These are phyloP conservation scores for Castanea crenata DNA, from an alignment of 306 rosid species.

Conservation along the genomic window DNA sequence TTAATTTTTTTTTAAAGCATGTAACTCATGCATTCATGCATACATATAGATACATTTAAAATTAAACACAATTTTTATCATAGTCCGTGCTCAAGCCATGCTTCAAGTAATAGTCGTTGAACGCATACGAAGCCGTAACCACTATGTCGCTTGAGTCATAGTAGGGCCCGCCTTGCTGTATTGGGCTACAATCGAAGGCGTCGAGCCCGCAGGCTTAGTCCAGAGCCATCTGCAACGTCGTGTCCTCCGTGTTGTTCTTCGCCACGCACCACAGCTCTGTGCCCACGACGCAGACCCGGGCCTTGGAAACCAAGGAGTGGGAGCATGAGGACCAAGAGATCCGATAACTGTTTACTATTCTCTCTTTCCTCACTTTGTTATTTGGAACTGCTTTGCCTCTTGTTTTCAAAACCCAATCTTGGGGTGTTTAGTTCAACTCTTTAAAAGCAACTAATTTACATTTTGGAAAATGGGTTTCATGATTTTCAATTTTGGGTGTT, in stretches of 20 bases:
- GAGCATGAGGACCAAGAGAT: constrained; percentile 8
- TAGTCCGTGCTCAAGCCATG: constrained; percentile 65
- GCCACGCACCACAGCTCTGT: constrained; percentile 95
- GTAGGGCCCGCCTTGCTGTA: constrained; percentile 79
- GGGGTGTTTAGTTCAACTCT: no score
- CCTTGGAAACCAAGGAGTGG: constrained; percentile 16
- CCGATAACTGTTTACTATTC: no score
- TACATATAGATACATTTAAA: no score
- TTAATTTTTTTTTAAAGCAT: no score
- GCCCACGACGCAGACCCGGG: constrained; percentile 26
- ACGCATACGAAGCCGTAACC: constrained; percentile 75
- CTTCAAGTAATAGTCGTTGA: constrained; percentile 73
- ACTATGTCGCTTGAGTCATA: constrained; percentile 53
- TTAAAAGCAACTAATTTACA: no score
- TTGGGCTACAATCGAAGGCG: constrained; percentile 72
- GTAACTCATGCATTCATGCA: no score
- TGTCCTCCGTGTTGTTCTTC: constrained; percentile 85
- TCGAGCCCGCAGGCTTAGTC: constrained; percentile 92
- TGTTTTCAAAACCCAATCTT: no score
- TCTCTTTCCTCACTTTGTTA: no score
- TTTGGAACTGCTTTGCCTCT: no score
- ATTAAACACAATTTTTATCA: no score
- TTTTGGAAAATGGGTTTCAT: no score
- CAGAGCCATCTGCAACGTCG: constrained; percentile 61
- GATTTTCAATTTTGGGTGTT: no score